Conservation (phyloP, 2,329 filamentous ascomycete genomes). For the Alternaria arbusti region DNA sequence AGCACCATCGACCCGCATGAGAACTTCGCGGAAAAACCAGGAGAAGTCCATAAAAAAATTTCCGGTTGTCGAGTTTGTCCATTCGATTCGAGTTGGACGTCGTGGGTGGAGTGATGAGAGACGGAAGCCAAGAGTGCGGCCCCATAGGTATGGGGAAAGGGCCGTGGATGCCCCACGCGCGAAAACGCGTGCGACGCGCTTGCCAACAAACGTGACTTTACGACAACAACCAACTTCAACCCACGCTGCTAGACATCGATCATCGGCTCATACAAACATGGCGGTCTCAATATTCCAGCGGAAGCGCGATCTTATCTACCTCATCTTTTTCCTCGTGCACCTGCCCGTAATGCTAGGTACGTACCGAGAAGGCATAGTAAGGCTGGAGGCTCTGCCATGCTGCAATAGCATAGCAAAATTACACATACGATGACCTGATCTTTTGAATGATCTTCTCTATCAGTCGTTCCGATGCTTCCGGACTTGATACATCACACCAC, state of each 20-base stretch:
- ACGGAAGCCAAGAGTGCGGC: not conserved
- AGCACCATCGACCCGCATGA: not conserved
- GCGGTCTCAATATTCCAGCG: conserved; percentile 42
- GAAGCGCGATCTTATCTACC: conserved; percentile 57
- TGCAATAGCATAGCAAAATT: not conserved
- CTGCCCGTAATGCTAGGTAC: conserved; percentile 67
- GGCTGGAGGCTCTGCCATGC: not conserved
- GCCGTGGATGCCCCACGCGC: not conserved
- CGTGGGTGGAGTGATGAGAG: not conserved
- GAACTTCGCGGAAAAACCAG: not conserved
- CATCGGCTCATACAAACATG: conserved; percentile 18
- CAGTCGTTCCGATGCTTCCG: not conserved
- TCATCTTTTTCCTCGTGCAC: conserved; percentile 68
- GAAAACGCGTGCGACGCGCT: not conserved
- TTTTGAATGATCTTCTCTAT: not conserved
- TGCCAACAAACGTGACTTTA: not conserved
- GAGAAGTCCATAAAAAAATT: not conserved
- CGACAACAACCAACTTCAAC: conserved; percentile 1
- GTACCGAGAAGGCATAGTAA: not conserved
- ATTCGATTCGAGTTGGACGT: not conserved
- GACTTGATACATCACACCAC: not conserved
- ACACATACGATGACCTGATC: not conserved
- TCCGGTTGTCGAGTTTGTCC: not conserved
- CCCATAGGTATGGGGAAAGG: not conserved
- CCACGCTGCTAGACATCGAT: not conserved